phyloP scores from a whole-genome alignment of 2,329 filamentous ascomycete genomes.

The Fusarium multiceps region DNA sequence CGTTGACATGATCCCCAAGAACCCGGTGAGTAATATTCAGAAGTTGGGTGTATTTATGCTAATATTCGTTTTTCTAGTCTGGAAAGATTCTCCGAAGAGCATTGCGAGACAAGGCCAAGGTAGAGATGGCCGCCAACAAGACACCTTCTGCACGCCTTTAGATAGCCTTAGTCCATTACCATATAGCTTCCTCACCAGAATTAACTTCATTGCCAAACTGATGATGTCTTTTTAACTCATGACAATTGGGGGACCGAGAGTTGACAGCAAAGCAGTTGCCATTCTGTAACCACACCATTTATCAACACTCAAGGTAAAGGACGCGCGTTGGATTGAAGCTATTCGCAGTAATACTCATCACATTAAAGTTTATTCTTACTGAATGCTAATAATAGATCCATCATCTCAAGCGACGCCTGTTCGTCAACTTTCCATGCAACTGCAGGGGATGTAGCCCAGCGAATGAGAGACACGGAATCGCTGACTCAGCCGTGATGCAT shows the following conservation, averaged over 20 bases:
- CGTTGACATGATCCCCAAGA: conserved; percentile 75
- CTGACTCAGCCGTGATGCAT: conserved; percentile 11
- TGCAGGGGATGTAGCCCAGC: not conserved
- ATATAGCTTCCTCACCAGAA: not conserved
- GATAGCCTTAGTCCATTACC: rapidly evolving
- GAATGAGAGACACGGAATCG: rapidly evolving
- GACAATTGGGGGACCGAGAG: no score
- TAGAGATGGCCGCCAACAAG: conserved; percentile 5
- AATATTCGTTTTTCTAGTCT: not conserved
- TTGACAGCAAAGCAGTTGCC: no score
- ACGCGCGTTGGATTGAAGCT: no score
- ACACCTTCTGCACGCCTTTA: conserved; percentile 3
- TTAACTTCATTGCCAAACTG: no score
- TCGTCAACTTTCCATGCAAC: not conserved
- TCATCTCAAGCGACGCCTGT: not conserved
- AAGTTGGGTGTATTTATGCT: not conserved
- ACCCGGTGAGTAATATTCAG: conserved; percentile 56
- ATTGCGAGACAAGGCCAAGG: conserved; percentile 27
- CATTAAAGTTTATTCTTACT: no score
- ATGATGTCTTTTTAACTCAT: no score
- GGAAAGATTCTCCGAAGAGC: conserved; percentile 25
- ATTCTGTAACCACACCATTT: no score
- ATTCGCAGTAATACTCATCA: no score
- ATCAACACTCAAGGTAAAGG: no score
- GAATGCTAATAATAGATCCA: not conserved